These are phyloP conservation scores for Thalassiosira livingstoniorum DNA, from an alignment of 352 stramenopile species.

Conservation along the genomic window DNA sequence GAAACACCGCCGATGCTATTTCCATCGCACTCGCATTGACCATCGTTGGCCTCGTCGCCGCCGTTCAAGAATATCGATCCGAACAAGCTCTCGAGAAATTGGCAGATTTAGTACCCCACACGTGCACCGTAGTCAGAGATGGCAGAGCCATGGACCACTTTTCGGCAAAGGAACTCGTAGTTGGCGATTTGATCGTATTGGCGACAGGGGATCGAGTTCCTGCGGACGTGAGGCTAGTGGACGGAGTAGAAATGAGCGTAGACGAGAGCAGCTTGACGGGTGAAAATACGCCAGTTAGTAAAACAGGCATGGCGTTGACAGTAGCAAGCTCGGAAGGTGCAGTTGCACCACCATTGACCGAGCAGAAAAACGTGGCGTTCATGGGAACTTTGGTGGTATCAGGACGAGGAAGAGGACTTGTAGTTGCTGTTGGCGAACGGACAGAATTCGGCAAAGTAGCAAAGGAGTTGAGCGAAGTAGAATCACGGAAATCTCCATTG, in stretches of 20 bases:
- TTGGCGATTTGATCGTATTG: conserved; percentile 91
- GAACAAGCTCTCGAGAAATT: conserved; percentile 85
- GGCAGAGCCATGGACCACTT: conserved; percentile 72
- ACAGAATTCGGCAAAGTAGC: conserved; percentile 98
- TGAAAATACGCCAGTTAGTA: conserved; percentile 93
- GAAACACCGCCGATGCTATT: conserved; percentile 95
- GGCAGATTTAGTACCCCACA: conserved; percentile 81
- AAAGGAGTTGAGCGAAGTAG: conserved; percentile 92
- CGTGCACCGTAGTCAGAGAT: conserved; percentile 84
- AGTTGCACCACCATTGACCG: conserved; percentile 55
- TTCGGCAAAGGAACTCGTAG: conserved; percentile 87
- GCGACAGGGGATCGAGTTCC: conserved; percentile 91
- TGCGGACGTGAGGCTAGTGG: conserved; percentile 93
- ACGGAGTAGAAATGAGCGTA: conserved; percentile 92
- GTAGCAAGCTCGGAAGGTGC: background rate
- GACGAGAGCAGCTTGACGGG: conserved; percentile 97
- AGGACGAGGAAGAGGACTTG: conserved; percentile 92
- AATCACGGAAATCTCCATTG: conserved; percentile 93
- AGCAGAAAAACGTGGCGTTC: conserved; percentile 92
- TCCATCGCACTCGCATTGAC: conserved; percentile 94
- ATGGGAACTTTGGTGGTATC: conserved; percentile 94
- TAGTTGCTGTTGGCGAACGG: conserved; percentile 91
- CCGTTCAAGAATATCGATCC: conserved; percentile 90
- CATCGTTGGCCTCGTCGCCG: conserved; percentile 97
- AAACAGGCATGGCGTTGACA: conserved; percentile 74